phyloP scores from a whole-genome alignment of 495 filamentous ascomycete genomes.

The Xylaria sp. region DNA sequence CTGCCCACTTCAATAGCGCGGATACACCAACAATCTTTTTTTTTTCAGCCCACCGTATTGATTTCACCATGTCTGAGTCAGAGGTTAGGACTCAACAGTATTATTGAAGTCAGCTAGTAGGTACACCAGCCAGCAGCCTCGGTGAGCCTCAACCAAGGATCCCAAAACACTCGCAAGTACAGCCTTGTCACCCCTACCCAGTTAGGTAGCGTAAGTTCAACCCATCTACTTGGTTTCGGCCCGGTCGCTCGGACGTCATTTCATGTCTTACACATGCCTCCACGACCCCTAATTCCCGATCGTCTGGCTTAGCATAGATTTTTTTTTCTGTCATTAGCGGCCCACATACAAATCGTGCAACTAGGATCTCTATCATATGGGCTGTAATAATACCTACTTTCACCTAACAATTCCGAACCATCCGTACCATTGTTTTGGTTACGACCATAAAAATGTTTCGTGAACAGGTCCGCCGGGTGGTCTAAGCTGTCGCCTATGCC shows the following conservation, averaged over 20 bases:
- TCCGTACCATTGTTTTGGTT: conserved; percentile 16
- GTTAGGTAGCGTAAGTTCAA: not conserved
- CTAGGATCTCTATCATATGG: conserved; percentile 6
- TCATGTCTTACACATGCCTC: conserved; percentile 7
- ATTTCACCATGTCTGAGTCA: conserved; percentile 5
- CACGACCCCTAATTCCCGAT: conserved; percentile 8
- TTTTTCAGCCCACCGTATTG: not conserved
- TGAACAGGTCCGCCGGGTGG: conserved; percentile 5
- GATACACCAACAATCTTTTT: not conserved
- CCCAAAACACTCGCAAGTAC: not conserved
- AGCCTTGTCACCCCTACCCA: not conserved
- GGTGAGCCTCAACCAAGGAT: conserved; percentile 8
- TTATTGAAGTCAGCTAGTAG: not conserved
- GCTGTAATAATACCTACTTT: not conserved
- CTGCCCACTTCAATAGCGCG: not conserved
- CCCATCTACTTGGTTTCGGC: not conserved
- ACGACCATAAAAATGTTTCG: not conserved
- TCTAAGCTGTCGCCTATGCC: not conserved
- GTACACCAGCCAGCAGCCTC: conserved; percentile 3
- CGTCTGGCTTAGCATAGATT: conserved; percentile 1
- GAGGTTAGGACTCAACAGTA: not conserved
- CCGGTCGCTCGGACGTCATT: conserved; percentile 16
- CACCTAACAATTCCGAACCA: conserved; percentile 8
- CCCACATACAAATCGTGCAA: conserved; percentile 4
- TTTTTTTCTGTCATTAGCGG: not conserved